Evolutionary conservation across 768 basidiomycete species (phyloP).

Genomic region (Boletales sp.): DNA sequence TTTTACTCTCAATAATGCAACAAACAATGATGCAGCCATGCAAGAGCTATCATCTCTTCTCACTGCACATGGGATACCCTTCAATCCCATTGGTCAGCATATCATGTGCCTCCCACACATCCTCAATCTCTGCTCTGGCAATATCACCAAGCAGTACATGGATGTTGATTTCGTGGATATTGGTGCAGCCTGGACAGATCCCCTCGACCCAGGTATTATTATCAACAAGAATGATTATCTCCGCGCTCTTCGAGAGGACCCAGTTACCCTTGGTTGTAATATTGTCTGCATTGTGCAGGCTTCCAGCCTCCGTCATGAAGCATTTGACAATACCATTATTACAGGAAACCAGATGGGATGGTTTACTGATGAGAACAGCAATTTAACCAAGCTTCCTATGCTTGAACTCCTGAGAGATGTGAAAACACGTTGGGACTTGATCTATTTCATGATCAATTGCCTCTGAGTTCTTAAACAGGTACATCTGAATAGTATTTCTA

Average conservation of each 20-base stretch:
- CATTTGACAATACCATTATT: not conserved
- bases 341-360: not conserved
- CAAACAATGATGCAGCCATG: not conserved
- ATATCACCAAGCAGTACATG: not conserved
- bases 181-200: not conserved
- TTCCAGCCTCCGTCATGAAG: not conserved
- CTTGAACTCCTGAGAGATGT: slow-evolving; percentile 28
- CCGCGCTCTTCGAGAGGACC: not conserved
- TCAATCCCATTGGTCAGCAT: not conserved
- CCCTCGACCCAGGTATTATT: not conserved
- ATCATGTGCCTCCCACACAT: not conserved
- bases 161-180: not conserved
- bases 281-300: not conserved
- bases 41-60: not conserved
- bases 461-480: not conserved
- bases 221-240: not conserved
- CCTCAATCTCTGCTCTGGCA: not conserved
- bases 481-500: not conserved
- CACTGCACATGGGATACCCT: not conserved
- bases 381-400: not conserved
- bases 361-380: not conserved
- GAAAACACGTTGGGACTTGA: slow-evolving; percentile 37
- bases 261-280: not conserved
- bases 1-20: not conserved
- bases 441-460: slow-evolving; percentile 33